Percentiles rank a stretch among this genome's conserved stretches.
These are phyloP conservation scores for Dothidotthia symphoricarpi DNA, from an alignment of 2,329 filamentous ascomycete species.

Conservation along the genomic window DNA sequence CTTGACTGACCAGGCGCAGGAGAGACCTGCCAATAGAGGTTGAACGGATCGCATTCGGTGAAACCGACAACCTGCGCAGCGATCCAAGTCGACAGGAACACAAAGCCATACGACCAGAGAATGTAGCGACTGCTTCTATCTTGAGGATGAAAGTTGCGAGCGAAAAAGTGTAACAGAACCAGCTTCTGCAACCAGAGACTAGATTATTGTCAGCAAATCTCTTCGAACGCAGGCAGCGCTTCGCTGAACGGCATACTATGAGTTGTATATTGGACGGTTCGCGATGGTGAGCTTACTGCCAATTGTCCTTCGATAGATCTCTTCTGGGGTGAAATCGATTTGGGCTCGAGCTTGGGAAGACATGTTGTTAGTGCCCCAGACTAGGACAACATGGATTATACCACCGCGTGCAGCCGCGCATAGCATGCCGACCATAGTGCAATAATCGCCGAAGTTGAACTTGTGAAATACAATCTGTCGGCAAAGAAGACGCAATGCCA, in stretches of 20 bases:
- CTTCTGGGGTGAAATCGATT: conserved; percentile 1
- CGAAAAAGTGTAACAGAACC: conserved; percentile 1
- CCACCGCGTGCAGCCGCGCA: conserved; percentile 2
- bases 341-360: background rate
- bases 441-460: background rate
- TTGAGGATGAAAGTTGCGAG: background rate
- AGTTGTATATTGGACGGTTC: conserved; percentile 1
- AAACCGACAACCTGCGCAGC: conserved; percentile 1
- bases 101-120: background rate
- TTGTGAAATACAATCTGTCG: background rate
- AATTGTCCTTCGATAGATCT: conserved; percentile 1
- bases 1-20: conserved; percentile 1
- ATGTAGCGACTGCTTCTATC: background rate
- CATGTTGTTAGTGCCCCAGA: conserved; percentile 2
- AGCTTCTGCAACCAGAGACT: conserved; percentile 2
- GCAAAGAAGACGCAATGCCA: background rate
- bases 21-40: conserved; percentile 1
- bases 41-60: conserved; percentile 1
- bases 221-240: background rate
- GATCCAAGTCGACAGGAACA: background rate
- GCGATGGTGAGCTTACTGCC: background rate
- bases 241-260: background rate
- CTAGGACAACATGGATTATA: conserved; percentile 1
- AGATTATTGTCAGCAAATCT: background rate
- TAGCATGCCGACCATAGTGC: conserved; percentile 1